Evolutionary conservation across 768 basidiomycete species (phyloP).

Genomic region (Brasilioporus rufonigricans): DNA sequence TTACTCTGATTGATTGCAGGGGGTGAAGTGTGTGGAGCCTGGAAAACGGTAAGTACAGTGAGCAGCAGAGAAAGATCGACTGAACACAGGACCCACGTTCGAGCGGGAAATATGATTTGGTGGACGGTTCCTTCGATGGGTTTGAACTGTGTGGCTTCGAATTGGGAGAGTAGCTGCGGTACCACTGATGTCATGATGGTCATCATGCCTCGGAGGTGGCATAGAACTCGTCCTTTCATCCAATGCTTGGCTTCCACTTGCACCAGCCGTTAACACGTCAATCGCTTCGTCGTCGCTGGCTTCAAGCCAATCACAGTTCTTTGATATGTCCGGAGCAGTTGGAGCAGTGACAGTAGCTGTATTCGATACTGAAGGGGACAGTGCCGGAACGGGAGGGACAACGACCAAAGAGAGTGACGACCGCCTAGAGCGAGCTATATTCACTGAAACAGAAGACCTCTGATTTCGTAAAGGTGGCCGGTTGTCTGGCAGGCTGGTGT

Average conservation of each 20-base stretch:
- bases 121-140: conserved; percentile 54
- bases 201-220: conserved; percentile 30
- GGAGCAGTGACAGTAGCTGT: conserved; percentile 30
- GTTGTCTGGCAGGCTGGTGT: conserved; percentile 37
- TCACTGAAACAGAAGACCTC: conserved; percentile 42
- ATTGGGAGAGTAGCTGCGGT: conserved; percentile 27
- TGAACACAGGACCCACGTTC: conserved; percentile 32
- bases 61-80: conserved; percentile 59
- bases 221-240: conserved; percentile 77
- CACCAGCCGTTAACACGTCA: conserved; percentile 74
- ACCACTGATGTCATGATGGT: conserved; percentile 15
- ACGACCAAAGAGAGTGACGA: conserved; percentile 63
- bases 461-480: conserved; percentile 38
- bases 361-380: conserved; percentile 40
- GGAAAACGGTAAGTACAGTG: conserved; percentile 62
- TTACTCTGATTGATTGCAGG: conserved; percentile 23
- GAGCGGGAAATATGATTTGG: conserved; percentile 52
- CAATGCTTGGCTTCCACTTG: conserved; percentile 76
- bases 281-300: conserved; percentile 87
- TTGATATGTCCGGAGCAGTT: conserved; percentile 43
- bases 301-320: conserved; percentile 70
- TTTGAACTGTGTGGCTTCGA: conserved; percentile 27
- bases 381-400: conserved; percentile 32
- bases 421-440: conserved; percentile 44
- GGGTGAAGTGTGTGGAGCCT: conserved; percentile 56